Evolutionary conservation across 305 asterid species (phyloP).

Genomic region (Solanum chacoense): DNA sequence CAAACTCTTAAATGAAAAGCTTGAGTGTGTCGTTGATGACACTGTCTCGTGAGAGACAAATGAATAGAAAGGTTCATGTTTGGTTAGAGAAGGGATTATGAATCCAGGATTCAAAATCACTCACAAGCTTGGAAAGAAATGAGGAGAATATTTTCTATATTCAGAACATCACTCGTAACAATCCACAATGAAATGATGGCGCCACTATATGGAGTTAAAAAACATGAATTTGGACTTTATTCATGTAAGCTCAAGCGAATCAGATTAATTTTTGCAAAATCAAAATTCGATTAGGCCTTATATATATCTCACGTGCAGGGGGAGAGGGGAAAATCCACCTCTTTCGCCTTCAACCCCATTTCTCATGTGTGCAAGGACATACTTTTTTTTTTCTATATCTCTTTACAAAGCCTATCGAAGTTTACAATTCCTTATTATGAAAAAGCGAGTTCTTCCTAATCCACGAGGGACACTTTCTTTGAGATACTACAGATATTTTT

Average conservation of each 20-base stretch:
- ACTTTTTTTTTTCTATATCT: too few species aligned
- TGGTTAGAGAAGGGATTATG: neutral
- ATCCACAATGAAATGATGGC: too few species aligned
- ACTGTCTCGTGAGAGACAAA: neutral
- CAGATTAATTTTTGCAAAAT: too few species aligned
- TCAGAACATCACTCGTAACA: too few species aligned
- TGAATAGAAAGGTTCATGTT: neutral
- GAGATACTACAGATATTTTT: neutral
- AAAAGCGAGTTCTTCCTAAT: neutral
- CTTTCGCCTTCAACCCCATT: neutral
- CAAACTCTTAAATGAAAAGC: too few species aligned
- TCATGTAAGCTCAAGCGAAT: too few species aligned
- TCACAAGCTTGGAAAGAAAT: too few species aligned
- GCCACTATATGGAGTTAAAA: too few species aligned
- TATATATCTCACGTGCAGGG: neutral
- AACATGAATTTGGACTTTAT: too few species aligned
- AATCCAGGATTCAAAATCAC: too few species aligned
- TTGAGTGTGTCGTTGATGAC: neutral
- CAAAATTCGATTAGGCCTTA: neutral
- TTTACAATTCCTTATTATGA: neutral
- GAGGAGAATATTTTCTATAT: too few species aligned
- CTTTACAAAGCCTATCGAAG: too few species aligned
- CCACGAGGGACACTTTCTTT: neutral
- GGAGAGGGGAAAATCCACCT: neutral
- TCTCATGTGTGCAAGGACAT: neutral